A percentile compares a stretch with the other conserved stretches of the same genome.
phyloP scores from a whole-genome alignment of 2,329 filamentous ascomycete species.

The Plenodomus lindquistii region DNA sequence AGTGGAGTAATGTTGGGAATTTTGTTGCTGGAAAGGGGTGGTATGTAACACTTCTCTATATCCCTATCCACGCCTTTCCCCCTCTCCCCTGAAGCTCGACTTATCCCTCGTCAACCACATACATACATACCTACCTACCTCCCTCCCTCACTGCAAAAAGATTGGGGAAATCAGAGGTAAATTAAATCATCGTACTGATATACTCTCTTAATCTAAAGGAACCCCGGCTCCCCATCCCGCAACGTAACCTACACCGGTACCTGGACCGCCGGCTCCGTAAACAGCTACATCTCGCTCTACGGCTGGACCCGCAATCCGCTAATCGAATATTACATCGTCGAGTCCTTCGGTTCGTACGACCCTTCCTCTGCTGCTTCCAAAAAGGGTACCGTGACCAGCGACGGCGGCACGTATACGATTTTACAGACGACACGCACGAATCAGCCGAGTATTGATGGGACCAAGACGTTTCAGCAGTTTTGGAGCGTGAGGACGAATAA shows the following conservation, averaged over 20 bases:
- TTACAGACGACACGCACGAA: conserved; percentile 55
- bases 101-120: neutral
- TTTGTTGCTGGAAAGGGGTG: conserved; percentile 63
- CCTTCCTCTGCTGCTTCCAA: conserved; percentile 52
- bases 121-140: neutral
- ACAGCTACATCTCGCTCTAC: conserved; percentile 61
- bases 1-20: conserved; percentile 57
- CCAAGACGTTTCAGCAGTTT: conserved; percentile 59
- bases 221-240: conserved; percentile 52
- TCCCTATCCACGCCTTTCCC: neutral
- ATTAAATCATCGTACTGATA: too few species aligned
- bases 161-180: too few species aligned
- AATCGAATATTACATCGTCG: conserved; percentile 64
- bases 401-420: conserved; percentile 59
- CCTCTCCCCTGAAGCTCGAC: neutral
- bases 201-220: conserved; percentile 24
- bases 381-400: conserved; percentile 56
- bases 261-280: conserved; percentile 52
- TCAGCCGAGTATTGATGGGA: conserved; percentile 59
- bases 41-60: conserved; percentile 19
- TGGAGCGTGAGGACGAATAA: conserved; percentile 57
- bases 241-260: conserved; percentile 55
- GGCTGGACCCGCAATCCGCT: conserved; percentile 60
- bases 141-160: too few species aligned
- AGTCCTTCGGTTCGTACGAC: conserved; percentile 56